Conservation (phyloP, 768 basidiomycete genomes). For the Lepiota venenata region DNA sequence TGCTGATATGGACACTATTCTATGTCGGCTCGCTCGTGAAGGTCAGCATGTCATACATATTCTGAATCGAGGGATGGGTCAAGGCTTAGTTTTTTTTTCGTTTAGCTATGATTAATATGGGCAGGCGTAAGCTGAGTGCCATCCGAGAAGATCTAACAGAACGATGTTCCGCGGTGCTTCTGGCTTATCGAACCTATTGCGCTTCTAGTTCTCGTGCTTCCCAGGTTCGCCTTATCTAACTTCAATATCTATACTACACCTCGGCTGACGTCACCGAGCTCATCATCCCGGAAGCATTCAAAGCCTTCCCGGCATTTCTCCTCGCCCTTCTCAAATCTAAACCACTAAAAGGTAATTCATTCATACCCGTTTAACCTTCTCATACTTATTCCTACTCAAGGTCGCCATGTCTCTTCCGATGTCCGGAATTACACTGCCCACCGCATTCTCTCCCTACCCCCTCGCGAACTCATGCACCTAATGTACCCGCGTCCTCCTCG, state of each 20-base stretch:
- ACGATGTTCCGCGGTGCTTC: constrained; percentile 72
- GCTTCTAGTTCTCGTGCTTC: constrained; percentile 72
- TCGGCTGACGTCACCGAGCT: constrained; percentile 47
- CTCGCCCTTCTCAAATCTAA: constrained; percentile 86
- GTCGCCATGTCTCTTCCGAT: constrained; percentile 87
- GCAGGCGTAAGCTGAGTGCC: constrained; percentile 56
- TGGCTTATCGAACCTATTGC: constrained; percentile 88
- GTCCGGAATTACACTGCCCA: constrained; percentile 87
- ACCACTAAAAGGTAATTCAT: constrained; percentile 82
- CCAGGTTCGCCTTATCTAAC: constrained; percentile 52
- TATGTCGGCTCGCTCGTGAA: constrained; percentile 72
- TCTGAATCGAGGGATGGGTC: too few relatives aligned
- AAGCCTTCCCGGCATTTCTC: constrained; percentile 76
- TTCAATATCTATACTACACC: not conserved
- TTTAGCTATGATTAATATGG: constrained; percentile 67
- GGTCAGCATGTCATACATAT: constrained; percentile 43
- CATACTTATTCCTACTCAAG: constrained; percentile 32
- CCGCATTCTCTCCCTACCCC: constrained; percentile 65
- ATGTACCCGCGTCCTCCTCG: constrained; percentile 88
- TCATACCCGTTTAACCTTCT: not conserved
- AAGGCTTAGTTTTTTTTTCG: not conserved
- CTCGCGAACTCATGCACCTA: constrained; percentile 67
- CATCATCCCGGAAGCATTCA: constrained; percentile 92
- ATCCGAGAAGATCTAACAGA: constrained; percentile 87
- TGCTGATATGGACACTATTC: constrained; percentile 85